Percentiles rank a stretch among this genome's conserved stretches.
Evolutionary conservation across 148 eudicot species (phyloP).

Genomic region (Amaranthus palmeri): DNA sequence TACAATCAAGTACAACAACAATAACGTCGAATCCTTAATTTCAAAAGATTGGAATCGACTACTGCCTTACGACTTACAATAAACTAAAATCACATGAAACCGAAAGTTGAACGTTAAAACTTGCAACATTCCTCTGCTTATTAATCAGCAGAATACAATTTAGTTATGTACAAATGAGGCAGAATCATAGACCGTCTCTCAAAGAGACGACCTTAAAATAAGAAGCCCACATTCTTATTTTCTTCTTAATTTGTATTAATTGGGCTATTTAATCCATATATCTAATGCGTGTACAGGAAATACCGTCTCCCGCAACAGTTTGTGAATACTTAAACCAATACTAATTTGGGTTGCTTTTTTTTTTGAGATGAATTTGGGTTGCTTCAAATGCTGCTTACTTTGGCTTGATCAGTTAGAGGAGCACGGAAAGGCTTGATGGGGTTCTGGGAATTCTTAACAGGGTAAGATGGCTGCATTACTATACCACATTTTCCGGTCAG

Average conservation of each 20-base stretch:
- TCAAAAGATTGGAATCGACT: too few species aligned
- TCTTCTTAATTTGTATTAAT: too few species aligned
- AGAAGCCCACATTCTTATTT: too few species aligned
- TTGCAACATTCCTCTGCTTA: slow-evolving; percentile 18
- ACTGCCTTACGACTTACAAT: too few species aligned
- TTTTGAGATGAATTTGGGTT: background rate
- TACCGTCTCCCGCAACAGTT: too few species aligned
- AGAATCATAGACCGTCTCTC: slow-evolving; percentile 18
- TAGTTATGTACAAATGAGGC: slow-evolving; percentile 29
- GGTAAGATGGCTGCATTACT: slow-evolving; percentile 78
- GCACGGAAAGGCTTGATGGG: slow-evolving; percentile 27
- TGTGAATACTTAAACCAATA: too few species aligned
- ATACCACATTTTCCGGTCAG: slow-evolving; percentile 79
- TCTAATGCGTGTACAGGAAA: slow-evolving; percentile 1
- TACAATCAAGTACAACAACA: too few species aligned
- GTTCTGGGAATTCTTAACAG: slow-evolving; percentile 39
- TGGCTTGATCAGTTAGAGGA: slow-evolving; percentile 18
- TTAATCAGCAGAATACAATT: background rate
- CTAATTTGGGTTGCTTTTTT: too few species aligned
- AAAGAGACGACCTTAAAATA: too few species aligned
- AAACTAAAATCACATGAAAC: background rate
- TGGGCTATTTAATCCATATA: too few species aligned
- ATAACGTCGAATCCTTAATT: too few species aligned
- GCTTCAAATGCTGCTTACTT: slow-evolving; percentile 28
- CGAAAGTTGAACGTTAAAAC: slow-evolving; percentile 18